phyloP scores from a whole-genome alignment of 2,329 filamentous ascomycete genomes.

The Xylaria polymorpha region DNA sequence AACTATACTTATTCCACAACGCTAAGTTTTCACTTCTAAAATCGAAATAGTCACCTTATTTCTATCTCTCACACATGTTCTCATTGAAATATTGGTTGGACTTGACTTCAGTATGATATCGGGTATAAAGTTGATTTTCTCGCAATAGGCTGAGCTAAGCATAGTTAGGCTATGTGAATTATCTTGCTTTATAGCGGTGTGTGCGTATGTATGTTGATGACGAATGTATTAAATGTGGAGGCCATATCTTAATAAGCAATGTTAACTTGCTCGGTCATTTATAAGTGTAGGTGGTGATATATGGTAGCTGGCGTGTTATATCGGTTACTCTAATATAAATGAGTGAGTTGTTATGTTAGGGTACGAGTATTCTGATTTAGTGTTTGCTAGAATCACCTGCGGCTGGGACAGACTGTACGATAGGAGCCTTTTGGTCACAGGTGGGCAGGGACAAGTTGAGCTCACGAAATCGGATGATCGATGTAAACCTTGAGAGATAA shows the following conservation, averaged over 20 bases:
- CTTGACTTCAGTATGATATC: too few species aligned
- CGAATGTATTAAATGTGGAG: too few species aligned
- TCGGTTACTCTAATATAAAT: not conserved
- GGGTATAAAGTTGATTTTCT: not conserved
- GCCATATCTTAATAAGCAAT: too few species aligned
- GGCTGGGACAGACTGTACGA: slow-evolving; percentile 42
- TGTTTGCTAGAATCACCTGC: slow-evolving; percentile 51
- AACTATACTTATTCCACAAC: not conserved
- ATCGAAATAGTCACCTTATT: not conserved
- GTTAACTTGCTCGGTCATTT: too few species aligned
- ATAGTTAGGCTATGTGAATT: not conserved
- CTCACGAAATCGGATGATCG: too few species aligned
- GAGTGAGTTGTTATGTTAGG: not conserved
- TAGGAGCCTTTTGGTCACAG: slow-evolving; percentile 50
- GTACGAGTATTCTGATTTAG: not conserved
- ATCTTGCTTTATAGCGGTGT: not conserved
- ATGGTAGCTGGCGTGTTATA: too few species aligned
- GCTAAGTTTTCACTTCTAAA: not conserved
- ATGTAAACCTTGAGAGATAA: too few species aligned
- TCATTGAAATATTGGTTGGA: not conserved
- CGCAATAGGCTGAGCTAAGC: not conserved
- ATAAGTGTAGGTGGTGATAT: too few species aligned
- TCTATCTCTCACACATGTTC: not conserved
- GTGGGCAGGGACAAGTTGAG: slow-evolving; percentile 32
- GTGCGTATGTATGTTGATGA: too few species aligned